Evolutionary conservation across 2,329 filamentous ascomycete genomes (phyloP), one percentile per base, ranked within the genome.

Genomic region (Penicillium sp.): DNA sequence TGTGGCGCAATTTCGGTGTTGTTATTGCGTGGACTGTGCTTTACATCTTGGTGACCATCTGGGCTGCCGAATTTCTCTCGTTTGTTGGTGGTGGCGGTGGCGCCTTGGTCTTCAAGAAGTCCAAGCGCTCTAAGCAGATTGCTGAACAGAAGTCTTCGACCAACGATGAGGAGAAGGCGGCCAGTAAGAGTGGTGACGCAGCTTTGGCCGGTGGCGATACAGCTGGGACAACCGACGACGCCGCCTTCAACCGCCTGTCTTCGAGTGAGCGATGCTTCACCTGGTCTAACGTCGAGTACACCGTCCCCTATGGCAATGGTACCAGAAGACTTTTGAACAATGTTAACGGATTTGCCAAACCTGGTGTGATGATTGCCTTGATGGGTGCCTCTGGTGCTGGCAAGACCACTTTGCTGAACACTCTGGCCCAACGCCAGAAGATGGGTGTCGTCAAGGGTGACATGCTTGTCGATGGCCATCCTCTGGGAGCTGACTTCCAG

Each of bases 311-410:
- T 44, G 70, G 78, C 28, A 78, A 78, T 30, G 72, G 73, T 38
- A 67, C 77, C 35, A 72, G 76, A 25, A 74, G 78, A 56, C 68
- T 85, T 1, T 67, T 86, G 32, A 82, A 85, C 53, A 72, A 79
- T 4, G 77, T 92, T 42, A 81, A 73, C 40, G 86, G 86, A 1
- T 90, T 85, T 50, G 85, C 80, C 1, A 88, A 87, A 54, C 86
- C 86, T 1, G 85, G 86, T 12, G 65, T 83, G 12, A 80, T 93
- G 75, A 79, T 86, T 29, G 86, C 86, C 0, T 68, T 93, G 1
- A 85, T 92, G 72, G 87, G 87, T 37, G 84, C 83, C 1, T 85
- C 79, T 3, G 85, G 84, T 29, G 86, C 87, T 6, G 87, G 86
- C 9, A 93, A 93, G 65, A 89, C 85, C 0, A 92, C 86, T 0